Evolutionary conservation across 192 early-diverging fungal species (phyloP).

Genomic region (Backusella westeae): DNA sequence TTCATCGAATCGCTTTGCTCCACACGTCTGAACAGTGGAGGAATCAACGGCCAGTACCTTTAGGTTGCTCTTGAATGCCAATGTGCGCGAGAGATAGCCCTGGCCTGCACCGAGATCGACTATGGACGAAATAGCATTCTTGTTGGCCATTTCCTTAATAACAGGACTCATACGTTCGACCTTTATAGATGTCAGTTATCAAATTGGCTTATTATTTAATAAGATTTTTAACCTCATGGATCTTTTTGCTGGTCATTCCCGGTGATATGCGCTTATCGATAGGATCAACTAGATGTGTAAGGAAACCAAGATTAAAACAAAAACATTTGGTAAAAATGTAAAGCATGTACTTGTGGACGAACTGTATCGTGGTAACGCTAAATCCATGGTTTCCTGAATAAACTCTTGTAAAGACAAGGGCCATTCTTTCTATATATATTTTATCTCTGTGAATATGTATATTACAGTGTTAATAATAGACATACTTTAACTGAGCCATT

Average conservation of each 20-base stretch:
- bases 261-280: slow-evolving; percentile 58
- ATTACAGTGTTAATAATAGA: slow-evolving; percentile 23
- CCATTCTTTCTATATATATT: slow-evolving; percentile 1
- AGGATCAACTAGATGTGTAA: background rate
- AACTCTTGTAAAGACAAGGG: slow-evolving; percentile 8
- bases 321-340: background rate
- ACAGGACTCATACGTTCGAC: slow-evolving; percentile 55
- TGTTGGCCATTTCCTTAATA: slow-evolving; percentile 52
- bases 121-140: slow-evolving; percentile 44
- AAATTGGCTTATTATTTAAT: background rate
- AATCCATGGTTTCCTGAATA: slow-evolving; percentile 1
- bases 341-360: slow-evolving; percentile 30
- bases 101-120: slow-evolving; percentile 80
- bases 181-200: background rate
- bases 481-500: slow-evolving; percentile 18
- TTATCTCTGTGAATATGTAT: background rate
- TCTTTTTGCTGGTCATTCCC: slow-evolving; percentile 75
- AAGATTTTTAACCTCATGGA: slow-evolving; percentile 51
- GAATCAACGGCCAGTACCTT: slow-evolving; percentile 71
- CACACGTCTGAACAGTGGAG: slow-evolving; percentile 67
- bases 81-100: slow-evolving; percentile 65
- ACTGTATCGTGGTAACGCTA: slow-evolving; percentile 30
- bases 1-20: slow-evolving; percentile 60
- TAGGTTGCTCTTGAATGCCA: slow-evolving; percentile 65
- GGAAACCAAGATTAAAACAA: background rate